Conservation (phyloP, 148 eudicot species). For the Chenopodium berlandieri region DNA sequence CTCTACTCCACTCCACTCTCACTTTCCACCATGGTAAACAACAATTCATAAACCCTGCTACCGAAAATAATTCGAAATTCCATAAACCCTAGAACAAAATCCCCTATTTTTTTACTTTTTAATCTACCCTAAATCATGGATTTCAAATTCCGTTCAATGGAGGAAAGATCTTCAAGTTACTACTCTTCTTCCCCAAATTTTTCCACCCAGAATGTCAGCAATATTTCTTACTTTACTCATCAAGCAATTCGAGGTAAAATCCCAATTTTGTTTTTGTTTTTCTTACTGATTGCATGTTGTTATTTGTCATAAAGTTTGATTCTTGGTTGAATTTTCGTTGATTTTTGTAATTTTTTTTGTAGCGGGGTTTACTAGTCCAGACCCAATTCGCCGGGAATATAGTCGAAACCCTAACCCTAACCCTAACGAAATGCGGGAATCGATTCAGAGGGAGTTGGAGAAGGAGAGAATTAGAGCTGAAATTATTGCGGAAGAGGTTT, state of each 20-base stretch:
- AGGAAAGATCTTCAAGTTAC: constrained; percentile 7
- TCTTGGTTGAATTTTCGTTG: neutral
- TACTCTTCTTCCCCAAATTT: neutral
- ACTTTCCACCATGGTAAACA: neutral
- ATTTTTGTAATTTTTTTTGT: neutral
- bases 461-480: constrained; percentile 59
- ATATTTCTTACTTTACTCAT: constrained; percentile 25
- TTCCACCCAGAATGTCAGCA: neutral
- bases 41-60: neutral
- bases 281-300: neutral
- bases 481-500: constrained; percentile 47
- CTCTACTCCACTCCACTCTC: neutral
- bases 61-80: neutral
- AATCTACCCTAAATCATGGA: neutral
- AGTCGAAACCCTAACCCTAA: constrained; percentile 3
- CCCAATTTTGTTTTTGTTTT: neutral
- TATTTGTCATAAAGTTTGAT: neutral
- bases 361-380: constrained; percentile 15
- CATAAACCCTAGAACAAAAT: constrained; percentile 16
- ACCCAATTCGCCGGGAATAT: neutral
- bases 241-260: constrained; percentile 25
- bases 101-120: neutral
- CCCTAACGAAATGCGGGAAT: neutral
- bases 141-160: constrained; percentile 24
- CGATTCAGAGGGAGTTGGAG: constrained; percentile 46